Conservation (phyloP, 2,329 filamentous ascomycete species). For the Eutypa lata region DNA sequence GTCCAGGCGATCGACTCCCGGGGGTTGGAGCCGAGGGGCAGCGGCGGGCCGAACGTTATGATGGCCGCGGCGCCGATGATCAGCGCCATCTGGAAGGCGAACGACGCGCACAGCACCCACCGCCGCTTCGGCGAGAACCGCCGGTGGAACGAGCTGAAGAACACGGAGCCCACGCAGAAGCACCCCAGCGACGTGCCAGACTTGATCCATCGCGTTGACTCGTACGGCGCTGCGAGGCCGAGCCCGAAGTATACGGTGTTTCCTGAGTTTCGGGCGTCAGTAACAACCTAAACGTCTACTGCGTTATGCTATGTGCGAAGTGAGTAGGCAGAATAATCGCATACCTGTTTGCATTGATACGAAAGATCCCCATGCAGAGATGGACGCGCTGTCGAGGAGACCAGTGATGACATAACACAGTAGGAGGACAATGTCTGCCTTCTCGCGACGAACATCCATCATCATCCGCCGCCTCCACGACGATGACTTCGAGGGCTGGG, state of each 20-base stretch:
- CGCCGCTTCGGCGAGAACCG: conserved; percentile 57
- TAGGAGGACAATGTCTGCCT: conserved; percentile 67
- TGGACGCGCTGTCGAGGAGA: conserved; percentile 71
- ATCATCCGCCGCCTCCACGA: conserved; percentile 32
- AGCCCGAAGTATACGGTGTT: conserved; percentile 80
- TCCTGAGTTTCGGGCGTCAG: too few relatives aligned
- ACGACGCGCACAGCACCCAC: conserved; percentile 63
- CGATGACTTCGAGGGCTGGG: conserved; percentile 9
- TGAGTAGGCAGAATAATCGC: conserved; percentile 6
- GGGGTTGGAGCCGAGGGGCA: conserved; percentile 23
- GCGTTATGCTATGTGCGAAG: too few relatives aligned
- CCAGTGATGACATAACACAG: conserved; percentile 76
- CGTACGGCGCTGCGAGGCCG: conserved; percentile 58
- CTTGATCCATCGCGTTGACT: conserved; percentile 64
- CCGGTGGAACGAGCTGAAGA: conserved; percentile 68
- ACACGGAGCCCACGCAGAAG: conserved; percentile 71
- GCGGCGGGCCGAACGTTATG: conserved; percentile 44
- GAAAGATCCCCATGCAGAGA: conserved; percentile 76
- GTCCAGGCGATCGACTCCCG: conserved; percentile 51
- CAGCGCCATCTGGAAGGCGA: conserved; percentile 48
- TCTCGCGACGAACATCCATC: conserved; percentile 53
- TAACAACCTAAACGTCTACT: too few relatives aligned
- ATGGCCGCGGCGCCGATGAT: conserved; percentile 52
- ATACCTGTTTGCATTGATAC: conserved; percentile 79
- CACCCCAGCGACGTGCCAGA: conserved; percentile 66